Percentiles rank a stretch among this genome's conserved stretches.
These are phyloP conservation scores for Beta lomatogona DNA, from an alignment of 179 eudicot genomes.

Conservation along the genomic window DNA sequence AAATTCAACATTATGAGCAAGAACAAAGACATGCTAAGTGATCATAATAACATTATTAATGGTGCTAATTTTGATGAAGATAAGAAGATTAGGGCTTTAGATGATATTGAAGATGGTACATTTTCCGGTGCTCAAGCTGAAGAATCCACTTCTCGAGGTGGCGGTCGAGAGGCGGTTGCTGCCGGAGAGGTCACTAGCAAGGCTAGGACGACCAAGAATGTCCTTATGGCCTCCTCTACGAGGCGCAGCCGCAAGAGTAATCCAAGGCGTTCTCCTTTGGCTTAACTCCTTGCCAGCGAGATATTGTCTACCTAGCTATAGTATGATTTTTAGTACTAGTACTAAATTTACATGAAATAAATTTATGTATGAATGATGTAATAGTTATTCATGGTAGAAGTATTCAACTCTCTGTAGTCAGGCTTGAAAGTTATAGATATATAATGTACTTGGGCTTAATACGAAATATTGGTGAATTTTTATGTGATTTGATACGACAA, in stretches of 20 bases:
- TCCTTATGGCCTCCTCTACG: not conserved
- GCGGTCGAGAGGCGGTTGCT: slow-evolving; percentile 22
- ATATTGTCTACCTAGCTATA: not conserved
- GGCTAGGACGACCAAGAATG: slow-evolving; percentile 1
- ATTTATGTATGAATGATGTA: no score
- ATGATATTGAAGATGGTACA: slow-evolving; percentile 24
- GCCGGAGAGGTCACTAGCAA: slow-evolving; percentile 28
- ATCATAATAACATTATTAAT: not conserved
- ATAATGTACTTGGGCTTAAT: no score
- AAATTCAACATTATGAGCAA: slow-evolving; percentile 17
- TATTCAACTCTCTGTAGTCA: no score
- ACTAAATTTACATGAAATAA: no score
- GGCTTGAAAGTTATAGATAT: no score
- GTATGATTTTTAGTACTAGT: not conserved
- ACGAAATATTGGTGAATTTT: no score
- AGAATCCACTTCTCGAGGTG: slow-evolving; percentile 28
- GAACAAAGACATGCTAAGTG: not conserved
- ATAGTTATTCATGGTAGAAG: no score
- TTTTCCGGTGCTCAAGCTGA: slow-evolving; percentile 18
- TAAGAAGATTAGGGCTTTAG: slow-evolving; percentile 24
- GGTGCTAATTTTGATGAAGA: slow-evolving; percentile 16
- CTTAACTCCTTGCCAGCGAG: not conserved
- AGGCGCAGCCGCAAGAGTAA: slow-evolving; percentile 30
- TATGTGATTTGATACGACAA: no score
- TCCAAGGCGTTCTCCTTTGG: slow-evolving; percentile 31